A percentile compares a stretch with the other conserved stretches of the same genome.
Conservation (phyloP, 257 asterid species). For the Forsythia viridissima region DNA sequence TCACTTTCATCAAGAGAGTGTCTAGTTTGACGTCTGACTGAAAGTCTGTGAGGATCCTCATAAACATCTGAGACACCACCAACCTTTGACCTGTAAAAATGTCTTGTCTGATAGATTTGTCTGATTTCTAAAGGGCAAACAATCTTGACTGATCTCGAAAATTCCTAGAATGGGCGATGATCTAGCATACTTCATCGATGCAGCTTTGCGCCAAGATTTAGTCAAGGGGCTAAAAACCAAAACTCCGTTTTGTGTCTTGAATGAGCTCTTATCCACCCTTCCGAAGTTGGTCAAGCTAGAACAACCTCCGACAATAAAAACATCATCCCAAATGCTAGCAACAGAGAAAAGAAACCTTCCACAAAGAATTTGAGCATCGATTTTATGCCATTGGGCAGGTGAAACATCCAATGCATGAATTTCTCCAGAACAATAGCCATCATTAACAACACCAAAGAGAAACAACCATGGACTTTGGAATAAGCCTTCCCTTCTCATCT, state of each 20-base stretch:
- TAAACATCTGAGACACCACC: conserved; percentile 83
- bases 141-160: conserved; percentile 64
- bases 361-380: conserved; percentile 46
- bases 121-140: conserved; percentile 48
- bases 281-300: conserved; percentile 89
- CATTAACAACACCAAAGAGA: conserved; percentile 74
- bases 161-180: conserved; percentile 68
- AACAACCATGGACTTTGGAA: conserved; percentile 79
- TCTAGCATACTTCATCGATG: conserved; percentile 55
- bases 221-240: conserved; percentile 65
- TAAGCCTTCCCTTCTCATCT: conserved; percentile 65
- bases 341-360: conserved; percentile 34
- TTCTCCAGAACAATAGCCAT: conserved; percentile 83
- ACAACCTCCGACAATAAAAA: conserved; percentile 83
- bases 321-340: conserved; percentile 60
- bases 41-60: conserved; percentile 88
- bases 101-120: conserved; percentile 55
- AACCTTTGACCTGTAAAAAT: conserved; percentile 49
- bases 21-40: conserved; percentile 70
- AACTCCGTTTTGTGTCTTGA: conserved; percentile 87
- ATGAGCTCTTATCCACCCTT: conserved; percentile 75
- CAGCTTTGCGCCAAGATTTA: conserved; percentile 75
- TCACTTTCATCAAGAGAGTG: conserved; percentile 67
- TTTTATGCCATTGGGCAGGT: conserved; percentile 69
- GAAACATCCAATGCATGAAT: conserved; percentile 83